Percentiles rank a stretch among this genome's conserved stretches.
These are phyloP conservation scores for Hymenoscyphus linearis DNA, from an alignment of 2,329 filamentous ascomycete species.

Conservation along the genomic window DNA sequence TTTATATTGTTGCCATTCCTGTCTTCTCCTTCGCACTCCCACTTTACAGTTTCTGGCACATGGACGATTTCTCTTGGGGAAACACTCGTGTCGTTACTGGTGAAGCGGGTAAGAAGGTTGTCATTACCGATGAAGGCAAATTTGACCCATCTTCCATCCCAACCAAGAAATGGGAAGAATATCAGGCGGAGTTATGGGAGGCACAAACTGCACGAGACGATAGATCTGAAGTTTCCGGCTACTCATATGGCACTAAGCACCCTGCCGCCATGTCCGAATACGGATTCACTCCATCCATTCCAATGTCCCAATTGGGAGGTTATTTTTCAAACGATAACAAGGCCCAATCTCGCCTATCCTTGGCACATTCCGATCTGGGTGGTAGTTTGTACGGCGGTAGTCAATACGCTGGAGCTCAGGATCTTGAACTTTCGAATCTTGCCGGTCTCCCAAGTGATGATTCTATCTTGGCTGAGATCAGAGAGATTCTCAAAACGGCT, in stretches of 20 bases:
- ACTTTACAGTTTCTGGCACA: conserved; percentile 96
- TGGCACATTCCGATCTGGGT: conserved; percentile 62
- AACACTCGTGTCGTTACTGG: conserved; percentile 97
- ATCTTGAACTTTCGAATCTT: conserved; percentile 71
- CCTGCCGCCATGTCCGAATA: conserved; percentile 60
- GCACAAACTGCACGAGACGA: conserved; percentile 70
- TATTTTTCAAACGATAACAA: conserved; percentile 29
- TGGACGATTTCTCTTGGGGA: conserved; percentile 99
- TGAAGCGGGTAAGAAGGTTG: conserved; percentile 85
- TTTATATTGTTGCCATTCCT: conserved; percentile 87
- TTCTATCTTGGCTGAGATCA: conserved; percentile 84
- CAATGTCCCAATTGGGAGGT: conserved; percentile 36
- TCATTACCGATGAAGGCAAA: conserved; percentile 95
- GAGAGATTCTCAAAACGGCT: conserved; percentile 84
- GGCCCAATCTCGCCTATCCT: conserved; percentile 66
- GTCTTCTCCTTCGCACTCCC: conserved; percentile 88
- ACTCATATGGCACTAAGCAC: conserved; percentile 87
- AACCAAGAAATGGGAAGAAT: conserved; percentile 99
- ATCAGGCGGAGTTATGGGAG: conserved; percentile 97
- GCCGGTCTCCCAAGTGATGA: conserved; percentile 77
- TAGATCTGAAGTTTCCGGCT: conserved; percentile 84
- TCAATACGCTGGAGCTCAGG: conserved; percentile 54
- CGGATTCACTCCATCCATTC: conserved; percentile 51
- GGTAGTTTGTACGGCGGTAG: conserved; percentile 33
- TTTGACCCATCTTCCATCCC: conserved; percentile 91